Evolutionary conservation across 768 basidiomycete species (phyloP).

Genomic region (Naganishia friedmannii): DNA sequence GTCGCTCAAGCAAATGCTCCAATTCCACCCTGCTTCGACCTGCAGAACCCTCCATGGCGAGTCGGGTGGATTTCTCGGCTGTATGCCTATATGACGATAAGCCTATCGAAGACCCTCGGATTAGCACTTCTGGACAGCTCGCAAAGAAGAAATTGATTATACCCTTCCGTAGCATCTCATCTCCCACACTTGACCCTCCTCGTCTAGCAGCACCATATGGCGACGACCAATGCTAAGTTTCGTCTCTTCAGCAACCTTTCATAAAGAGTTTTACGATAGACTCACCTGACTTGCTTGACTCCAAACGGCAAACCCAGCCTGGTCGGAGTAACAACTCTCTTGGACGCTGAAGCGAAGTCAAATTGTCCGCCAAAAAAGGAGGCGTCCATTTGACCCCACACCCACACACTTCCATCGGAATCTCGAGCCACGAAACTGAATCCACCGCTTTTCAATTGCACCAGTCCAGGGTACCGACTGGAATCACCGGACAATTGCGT

Average conservation of each 20-base stretch:
- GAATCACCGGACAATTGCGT: background rate
- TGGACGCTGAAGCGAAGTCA: constrained; percentile 38
- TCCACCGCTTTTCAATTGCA: constrained; percentile 28
- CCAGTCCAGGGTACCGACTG: background rate
- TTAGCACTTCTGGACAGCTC: background rate
- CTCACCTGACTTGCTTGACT: background rate
- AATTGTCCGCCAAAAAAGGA: constrained; percentile 24
- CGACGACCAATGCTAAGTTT: constrained; percentile 31
- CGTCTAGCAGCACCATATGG: constrained; percentile 46
- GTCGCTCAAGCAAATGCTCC: constrained; percentile 42
- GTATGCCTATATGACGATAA: constrained; percentile 41
- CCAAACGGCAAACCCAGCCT: constrained; percentile 39
- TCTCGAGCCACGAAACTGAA: constrained; percentile 46
- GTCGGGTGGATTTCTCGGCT: constrained; percentile 35
- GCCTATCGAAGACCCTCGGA: constrained; percentile 31
- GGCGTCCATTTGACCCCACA: constrained; percentile 48
- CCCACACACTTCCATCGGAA: constrained; percentile 43
- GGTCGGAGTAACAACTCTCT: constrained; percentile 38
- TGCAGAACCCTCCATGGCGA: constrained; percentile 39
- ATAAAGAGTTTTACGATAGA: background rate
- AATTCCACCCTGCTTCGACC: constrained; percentile 42
- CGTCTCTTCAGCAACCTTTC: no score
- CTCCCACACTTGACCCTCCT: constrained; percentile 48
- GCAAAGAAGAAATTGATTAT: background rate
- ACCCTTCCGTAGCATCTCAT: constrained; percentile 40